phyloP scores from a whole-genome alignment of 1,284 basidiomycete genomes.

The Taiwanofungus camphoratus region DNA sequence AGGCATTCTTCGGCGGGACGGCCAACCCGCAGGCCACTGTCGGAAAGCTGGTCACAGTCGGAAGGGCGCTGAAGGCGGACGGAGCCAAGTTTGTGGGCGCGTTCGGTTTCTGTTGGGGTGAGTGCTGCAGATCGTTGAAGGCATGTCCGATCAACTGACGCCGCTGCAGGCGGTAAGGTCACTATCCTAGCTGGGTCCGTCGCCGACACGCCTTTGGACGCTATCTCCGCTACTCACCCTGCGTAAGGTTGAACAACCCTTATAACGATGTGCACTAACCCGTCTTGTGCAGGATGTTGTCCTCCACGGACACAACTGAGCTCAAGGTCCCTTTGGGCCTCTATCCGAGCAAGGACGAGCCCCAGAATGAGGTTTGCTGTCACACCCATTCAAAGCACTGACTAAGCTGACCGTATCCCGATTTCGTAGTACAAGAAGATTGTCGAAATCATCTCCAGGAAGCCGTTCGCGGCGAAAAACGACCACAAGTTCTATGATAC shows the following conservation, averaged over 20 bases:
- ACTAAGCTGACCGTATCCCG: not conserved
- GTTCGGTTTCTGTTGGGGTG: conserved; percentile 61
- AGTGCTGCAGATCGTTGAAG: conserved; percentile 5
- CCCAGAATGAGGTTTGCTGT: conserved; percentile 42
- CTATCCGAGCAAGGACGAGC: conserved; percentile 60
- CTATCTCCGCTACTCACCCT: conserved; percentile 49
- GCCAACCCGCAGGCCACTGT: conserved; percentile 40
- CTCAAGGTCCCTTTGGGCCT: conserved; percentile 52
- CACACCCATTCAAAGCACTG: not conserved
- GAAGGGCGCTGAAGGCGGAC: conserved; percentile 36
- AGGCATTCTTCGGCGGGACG: conserved; percentile 48
- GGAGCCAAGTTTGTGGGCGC: conserved; percentile 44
- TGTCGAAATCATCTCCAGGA: conserved; percentile 41
- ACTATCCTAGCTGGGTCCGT: conserved; percentile 34
- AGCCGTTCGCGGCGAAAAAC: conserved; percentile 48
- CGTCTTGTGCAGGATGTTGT: conserved; percentile 43
- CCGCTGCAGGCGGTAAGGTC: conserved; percentile 46
- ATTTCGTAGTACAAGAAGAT: conserved; percentile 46
- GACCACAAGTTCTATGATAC: conserved; percentile 52
- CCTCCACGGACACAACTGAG: conserved; percentile 43
- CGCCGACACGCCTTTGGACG: conserved; percentile 38
- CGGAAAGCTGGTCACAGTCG: conserved; percentile 42
- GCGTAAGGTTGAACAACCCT: conserved; percentile 34
- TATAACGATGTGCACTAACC: not conserved
- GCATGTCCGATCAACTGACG: not conserved